Percentiles rank a stretch among this genome's conserved stretches.
phyloP scores from a whole-genome alignment of 225 moss, liverwort and hornwort species.

The Pseudisothecium myosuroides region DNA sequence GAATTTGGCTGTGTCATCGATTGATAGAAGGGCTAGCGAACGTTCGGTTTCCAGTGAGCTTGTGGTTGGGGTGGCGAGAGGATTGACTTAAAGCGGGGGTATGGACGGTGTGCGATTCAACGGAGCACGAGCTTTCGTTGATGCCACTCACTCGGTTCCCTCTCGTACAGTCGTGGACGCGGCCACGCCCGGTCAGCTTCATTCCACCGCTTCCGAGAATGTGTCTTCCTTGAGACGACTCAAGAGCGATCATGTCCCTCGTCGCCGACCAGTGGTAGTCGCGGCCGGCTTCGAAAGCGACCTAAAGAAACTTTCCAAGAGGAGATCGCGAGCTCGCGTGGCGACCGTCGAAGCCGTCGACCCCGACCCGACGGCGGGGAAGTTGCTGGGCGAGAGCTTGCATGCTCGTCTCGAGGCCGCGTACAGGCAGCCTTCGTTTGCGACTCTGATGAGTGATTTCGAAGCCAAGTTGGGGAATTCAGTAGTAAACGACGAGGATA shows the following conservation, averaged over 20 bases:
- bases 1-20: neutral
- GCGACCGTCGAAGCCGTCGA: constrained; percentile 13
- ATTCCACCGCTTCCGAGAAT: constrained; percentile 2
- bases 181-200: neutral
- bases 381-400: constrained; percentile 16
- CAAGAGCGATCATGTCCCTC: neutral
- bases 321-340: neutral
- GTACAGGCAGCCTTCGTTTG: constrained; percentile 25
- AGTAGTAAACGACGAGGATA: neutral
- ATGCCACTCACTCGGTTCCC: neutral
- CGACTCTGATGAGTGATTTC: constrained; percentile 33
- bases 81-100: neutral
- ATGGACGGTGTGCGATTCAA: constrained; percentile 20
- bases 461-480: constrained; percentile 9
- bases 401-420: constrained; percentile 9
- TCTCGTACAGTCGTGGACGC: neutral
- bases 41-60: neutral
- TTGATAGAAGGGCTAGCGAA: neutral
- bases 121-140: constrained; percentile 21
- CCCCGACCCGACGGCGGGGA: constrained; percentile 1
- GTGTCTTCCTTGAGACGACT: neutral
- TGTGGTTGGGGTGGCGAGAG: neutral
- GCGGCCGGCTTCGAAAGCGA: neutral
- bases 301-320: constrained; percentile 2
- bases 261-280: neutral